These are phyloP conservation scores for Diaporthe ampelina DNA, from an alignment of 2,329 filamentous ascomycete genomes.

Conservation along the genomic window DNA sequence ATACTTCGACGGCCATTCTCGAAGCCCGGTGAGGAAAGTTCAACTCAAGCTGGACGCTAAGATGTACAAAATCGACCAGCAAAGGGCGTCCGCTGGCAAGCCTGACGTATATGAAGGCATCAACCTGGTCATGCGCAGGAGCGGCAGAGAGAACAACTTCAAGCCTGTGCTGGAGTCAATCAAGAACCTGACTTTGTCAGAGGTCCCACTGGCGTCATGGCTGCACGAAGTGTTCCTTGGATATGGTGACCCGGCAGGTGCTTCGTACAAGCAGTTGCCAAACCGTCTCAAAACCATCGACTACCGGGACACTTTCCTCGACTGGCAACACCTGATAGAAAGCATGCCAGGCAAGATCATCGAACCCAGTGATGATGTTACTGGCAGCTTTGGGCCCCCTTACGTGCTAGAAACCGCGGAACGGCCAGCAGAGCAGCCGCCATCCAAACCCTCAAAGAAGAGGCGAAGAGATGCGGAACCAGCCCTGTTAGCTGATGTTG, in stretches of 20 bases:
- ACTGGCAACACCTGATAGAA: constrained; percentile 94
- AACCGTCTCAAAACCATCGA: constrained; percentile 86
- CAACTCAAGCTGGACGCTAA: constrained; percentile 85
- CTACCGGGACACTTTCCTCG: constrained; percentile 92
- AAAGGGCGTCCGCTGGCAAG: constrained; percentile 74
- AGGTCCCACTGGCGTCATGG: constrained; percentile 90
- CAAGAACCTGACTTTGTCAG: constrained; percentile 84
- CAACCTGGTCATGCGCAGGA: constrained; percentile 87
- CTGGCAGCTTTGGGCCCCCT: constrained; percentile 85
- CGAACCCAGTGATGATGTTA: constrained; percentile 80
- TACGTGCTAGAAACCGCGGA: constrained; percentile 83
- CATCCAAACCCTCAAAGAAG: constrained; percentile 82
- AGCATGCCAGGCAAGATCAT: constrained; percentile 90
- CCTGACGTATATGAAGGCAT: constrained; percentile 85
- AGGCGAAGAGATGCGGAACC: constrained; percentile 84
- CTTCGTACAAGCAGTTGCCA: constrained; percentile 85
- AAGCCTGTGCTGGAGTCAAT: constrained; percentile 94
- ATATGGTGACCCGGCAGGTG: constrained; percentile 91
- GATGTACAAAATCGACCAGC: constrained; percentile 83
- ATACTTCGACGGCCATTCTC: constrained; percentile 73
- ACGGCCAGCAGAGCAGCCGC: constrained; percentile 63
- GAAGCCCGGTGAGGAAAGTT: constrained; percentile 75
- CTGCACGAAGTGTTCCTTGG: constrained; percentile 98
- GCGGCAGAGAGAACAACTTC: constrained; percentile 96
- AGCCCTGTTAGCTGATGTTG: constrained; percentile 70